phyloP scores from a whole-genome alignment of 768 basidiomycete genomes.

The Russula emetica region DNA sequence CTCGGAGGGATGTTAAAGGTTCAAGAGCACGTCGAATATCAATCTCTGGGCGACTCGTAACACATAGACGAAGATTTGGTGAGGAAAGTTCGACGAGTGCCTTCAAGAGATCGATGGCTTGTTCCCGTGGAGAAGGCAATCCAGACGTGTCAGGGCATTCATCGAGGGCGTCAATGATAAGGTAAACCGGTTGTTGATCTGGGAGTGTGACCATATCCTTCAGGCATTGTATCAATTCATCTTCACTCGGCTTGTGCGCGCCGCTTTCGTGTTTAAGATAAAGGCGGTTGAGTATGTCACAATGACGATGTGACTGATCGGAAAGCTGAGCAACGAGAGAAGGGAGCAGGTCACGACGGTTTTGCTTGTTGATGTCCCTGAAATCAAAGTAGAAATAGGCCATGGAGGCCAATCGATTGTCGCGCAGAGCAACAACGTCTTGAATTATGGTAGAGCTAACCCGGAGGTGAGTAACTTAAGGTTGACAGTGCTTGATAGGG shows the following conservation, averaged over 20 bases:
- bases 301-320: neutral
- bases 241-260: neutral
- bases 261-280: neutral
- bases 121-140: neutral
- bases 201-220: neutral
- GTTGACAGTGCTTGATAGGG: no score
- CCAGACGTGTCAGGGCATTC: neutral
- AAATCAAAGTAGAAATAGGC: constrained; percentile 1
- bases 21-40: neutral
- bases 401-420: neutral
- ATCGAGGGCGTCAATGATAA: constrained; percentile 1
- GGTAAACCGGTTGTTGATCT: neutral
- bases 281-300: neutral
- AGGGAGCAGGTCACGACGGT: neutral
- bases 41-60: constrained; percentile 1
- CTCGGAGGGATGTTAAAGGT: neutral
- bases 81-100: neutral
- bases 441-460: neutral
- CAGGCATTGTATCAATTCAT: neutral
- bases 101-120: neutral
- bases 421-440: neutral
- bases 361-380: neutral
- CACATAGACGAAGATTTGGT: constrained; percentile 4
- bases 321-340: constrained; percentile 1
- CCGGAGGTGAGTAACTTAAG: neutral